These are phyloP conservation scores for Chlamydomonas urium DNA, from an alignment of 139 green algal species.

Conservation along the genomic window DNA sequence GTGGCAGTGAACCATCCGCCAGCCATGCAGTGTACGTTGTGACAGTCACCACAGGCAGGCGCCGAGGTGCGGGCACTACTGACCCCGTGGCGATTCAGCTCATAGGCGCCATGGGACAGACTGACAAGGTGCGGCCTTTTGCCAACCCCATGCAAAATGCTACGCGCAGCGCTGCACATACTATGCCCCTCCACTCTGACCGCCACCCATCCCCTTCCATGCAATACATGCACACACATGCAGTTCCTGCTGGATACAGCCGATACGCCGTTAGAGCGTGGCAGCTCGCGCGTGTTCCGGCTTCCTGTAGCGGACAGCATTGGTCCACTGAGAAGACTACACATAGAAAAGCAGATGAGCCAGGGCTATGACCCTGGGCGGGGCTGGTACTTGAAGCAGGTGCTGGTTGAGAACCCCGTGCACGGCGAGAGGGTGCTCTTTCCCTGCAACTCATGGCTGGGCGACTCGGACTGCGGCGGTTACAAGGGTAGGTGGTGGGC, in stretches of 20 bases:
- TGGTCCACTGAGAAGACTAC: not conserved
- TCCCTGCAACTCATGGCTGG: constrained; percentile 83
- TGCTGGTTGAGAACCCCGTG: constrained; percentile 39
- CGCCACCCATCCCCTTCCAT: not conserved
- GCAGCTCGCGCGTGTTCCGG: not conserved
- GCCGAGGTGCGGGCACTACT: not conserved
- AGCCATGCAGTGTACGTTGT: too few relatives aligned
- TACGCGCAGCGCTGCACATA: too few relatives aligned
- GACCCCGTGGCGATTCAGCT: not conserved
- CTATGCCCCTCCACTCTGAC: too few relatives aligned
- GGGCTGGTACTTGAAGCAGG: constrained; percentile 69
- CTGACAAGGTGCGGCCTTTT: too few relatives aligned
- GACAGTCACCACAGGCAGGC: not conserved
- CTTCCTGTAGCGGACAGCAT: not conserved
- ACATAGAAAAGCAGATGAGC: not conserved
- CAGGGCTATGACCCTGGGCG: constrained; percentile 21
- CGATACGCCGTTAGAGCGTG: not conserved
- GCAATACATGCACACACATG: too few relatives aligned
- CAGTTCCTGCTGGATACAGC: not conserved
- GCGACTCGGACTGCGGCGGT: constrained; percentile 60
- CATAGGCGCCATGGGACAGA: not conserved
- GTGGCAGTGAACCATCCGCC: too few relatives aligned
- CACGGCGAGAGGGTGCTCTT: constrained; percentile 57
- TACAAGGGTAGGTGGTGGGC: constrained; percentile 29
- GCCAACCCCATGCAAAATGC: too few relatives aligned